Percentiles rank a stretch among this genome's conserved stretches.
phyloP scores from a whole-genome alignment of 768 basidiomycete species.

The Porphyrellus cyaneotinctus region DNA sequence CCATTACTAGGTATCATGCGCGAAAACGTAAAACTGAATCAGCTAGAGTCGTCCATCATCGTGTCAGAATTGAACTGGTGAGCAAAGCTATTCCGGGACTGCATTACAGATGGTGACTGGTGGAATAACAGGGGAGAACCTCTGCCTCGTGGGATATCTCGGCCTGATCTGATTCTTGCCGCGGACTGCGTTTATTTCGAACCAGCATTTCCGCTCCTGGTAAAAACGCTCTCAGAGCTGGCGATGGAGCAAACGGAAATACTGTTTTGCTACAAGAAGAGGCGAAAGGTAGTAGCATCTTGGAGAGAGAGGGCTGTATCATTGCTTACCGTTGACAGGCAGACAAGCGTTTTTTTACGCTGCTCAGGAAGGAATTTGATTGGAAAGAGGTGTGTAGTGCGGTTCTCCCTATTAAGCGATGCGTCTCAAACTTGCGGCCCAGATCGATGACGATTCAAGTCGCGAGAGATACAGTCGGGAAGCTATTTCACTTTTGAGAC shows the following conservation, averaged over 20 bases:
- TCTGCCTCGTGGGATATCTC: constrained; percentile 46
- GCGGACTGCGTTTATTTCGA: constrained; percentile 98
- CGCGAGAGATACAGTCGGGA: constrained; percentile 56
- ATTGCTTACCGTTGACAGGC: constrained; percentile 46
- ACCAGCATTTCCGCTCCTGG: constrained; percentile 84
- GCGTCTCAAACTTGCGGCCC: not conserved
- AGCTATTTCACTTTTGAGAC: constrained; percentile 57
- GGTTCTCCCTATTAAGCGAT: not conserved
- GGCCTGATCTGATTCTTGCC: constrained; percentile 72
- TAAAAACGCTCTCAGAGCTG: constrained; percentile 70
- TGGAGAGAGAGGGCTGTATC: not conserved
- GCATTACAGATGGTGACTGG: constrained; percentile 3
- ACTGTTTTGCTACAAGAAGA: constrained; percentile 91
- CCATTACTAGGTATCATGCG: constrained; percentile 76
- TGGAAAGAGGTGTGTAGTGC: constrained; percentile 56
- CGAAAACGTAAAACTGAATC: constrained; percentile 67
- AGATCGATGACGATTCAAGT: constrained; percentile 62
- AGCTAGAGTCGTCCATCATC: constrained; percentile 44
- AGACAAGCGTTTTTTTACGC: constrained; percentile 79
- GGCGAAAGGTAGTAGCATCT: constrained; percentile 64
- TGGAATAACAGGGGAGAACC: constrained; percentile 58
- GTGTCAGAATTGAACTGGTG: constrained; percentile 84
- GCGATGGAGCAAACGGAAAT: constrained; percentile 57
- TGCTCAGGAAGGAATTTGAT: constrained; percentile 73
- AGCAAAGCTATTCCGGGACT: constrained; percentile 21